Evolutionary conservation across 768 basidiomycete species (phyloP), one percentile per base, ranked within the genome.

Genomic region (Russula brevipes): DNA sequence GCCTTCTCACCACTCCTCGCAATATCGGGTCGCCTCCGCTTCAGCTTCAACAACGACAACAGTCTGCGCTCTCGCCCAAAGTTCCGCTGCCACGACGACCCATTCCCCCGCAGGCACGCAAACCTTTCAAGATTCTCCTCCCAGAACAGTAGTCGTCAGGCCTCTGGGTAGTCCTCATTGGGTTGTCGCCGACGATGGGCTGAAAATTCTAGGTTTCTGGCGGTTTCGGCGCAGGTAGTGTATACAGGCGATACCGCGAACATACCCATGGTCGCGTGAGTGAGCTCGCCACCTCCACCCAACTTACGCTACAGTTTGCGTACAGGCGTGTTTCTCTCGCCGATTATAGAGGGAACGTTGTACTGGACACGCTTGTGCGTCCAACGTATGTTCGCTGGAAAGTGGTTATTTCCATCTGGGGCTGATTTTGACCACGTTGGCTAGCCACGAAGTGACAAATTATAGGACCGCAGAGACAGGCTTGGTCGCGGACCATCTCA

Each of bases 211-310:
- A 81, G 79, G 68, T 82, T 80, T 69, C 71, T 83, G 60, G 76
- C 80, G 49, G 78, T 80, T 51, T 75, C 76, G n/a, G 77, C 75
- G 7, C 75, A 81, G 54, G 72, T 75, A 57, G 79, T 83, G 33
- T 76, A 75, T 68, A 76, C 76, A 33, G 79, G 78, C 33, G 69
- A 73, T 41, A 71, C 73, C n/a, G 72, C 75, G 49, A 75, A 69
- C 54, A 71, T 80, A 64, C 79, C 82, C 33, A 82, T 82, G 79
- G 76, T 82, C 57, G 82, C 81, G 82, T 81, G 64, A 68, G 81
- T 39, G 77, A 14, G 3, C 35, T 38, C 50, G 45, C 14, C 51
- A 41, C 11, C 54, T 30, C 54, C 46, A 33, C 17, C 36, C 30
- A 47, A 39, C 39, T 33, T 31, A 38, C 51, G 50, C 50, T 36